phyloP scores from a whole-genome alignment of 495 filamentous ascomycete species.

The Talaromyces liani region DNA sequence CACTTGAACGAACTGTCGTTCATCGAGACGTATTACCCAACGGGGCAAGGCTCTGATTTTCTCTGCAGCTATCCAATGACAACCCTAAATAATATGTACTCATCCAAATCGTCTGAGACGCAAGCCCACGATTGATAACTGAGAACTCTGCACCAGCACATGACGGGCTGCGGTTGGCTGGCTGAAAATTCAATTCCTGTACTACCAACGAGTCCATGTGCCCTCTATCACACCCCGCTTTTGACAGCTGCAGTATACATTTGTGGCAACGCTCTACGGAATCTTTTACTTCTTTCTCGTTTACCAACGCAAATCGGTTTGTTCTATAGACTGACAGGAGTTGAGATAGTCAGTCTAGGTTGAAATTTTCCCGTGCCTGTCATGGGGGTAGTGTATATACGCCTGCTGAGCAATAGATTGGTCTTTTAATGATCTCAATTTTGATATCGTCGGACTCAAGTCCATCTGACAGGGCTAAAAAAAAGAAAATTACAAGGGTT shows the following conservation, averaged over 20 bases:
- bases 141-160: not conserved
- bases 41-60: not conserved
- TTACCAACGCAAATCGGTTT: not conserved
- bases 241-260: not conserved
- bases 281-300: not conserved
- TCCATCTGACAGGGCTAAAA: no score
- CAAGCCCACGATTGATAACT: not conserved
- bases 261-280: not conserved
- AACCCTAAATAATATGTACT: not conserved
- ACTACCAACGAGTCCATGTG: not conserved
- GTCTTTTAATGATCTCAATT: not conserved
- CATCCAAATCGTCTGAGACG: not conserved
- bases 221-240: not conserved
- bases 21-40: not conserved
- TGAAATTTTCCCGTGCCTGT: not conserved
- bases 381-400: not conserved
- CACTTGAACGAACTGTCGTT: not conserved
- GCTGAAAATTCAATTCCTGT: conserved; percentile 1
- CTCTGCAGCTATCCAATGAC: not conserved
- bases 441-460: not conserved
- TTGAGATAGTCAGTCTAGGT: not conserved
- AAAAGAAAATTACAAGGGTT: no score
- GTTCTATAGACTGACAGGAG: not conserved
- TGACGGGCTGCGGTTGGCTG: conserved; percentile 5
- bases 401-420: not conserved